Evolutionary conservation across 2,329 filamentous ascomycete genomes (phyloP).

Genomic region (Pseudocercospora fuligena): DNA sequence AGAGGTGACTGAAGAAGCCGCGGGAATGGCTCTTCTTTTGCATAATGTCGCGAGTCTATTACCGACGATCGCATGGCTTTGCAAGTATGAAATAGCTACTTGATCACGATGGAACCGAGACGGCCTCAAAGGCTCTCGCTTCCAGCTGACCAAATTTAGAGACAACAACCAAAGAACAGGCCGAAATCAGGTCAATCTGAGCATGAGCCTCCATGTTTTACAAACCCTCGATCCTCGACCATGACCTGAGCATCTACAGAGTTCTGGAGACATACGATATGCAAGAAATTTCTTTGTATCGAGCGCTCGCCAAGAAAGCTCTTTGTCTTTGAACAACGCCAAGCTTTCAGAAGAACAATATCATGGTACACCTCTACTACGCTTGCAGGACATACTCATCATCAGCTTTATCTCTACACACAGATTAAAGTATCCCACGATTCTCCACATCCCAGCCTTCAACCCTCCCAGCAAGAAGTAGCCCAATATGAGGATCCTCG

Average conservation of each 20-base stretch:
- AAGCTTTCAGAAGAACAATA: constrained; percentile 1
- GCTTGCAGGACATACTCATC: neutral
- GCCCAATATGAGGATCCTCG: neutral
- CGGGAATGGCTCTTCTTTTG: neutral
- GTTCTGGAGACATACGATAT: neutral
- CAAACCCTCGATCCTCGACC: neutral
- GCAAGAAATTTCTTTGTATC: neutral
- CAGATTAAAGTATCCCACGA: too few relatives aligned
- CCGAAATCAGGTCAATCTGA: neutral
- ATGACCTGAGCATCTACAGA: neutral
- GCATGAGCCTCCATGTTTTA: neutral
- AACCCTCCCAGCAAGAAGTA: neutral
- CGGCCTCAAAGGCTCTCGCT: neutral
- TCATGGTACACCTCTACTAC: neutral
- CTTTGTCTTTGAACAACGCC: neutral
- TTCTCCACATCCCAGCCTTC: neutral
- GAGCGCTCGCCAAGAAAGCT: neutral
- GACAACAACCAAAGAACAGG: neutral
- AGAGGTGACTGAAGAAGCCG: neutral
- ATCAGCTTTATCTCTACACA: neutral
- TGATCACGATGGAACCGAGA: neutral
- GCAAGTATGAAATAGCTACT: neutral
- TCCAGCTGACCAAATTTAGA: neutral
- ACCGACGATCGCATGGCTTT: neutral
- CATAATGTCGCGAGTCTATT: neutral